Conservation (phyloP, 768 basidiomycete genomes). For the Paxillus ammoniavirescens region DNA sequence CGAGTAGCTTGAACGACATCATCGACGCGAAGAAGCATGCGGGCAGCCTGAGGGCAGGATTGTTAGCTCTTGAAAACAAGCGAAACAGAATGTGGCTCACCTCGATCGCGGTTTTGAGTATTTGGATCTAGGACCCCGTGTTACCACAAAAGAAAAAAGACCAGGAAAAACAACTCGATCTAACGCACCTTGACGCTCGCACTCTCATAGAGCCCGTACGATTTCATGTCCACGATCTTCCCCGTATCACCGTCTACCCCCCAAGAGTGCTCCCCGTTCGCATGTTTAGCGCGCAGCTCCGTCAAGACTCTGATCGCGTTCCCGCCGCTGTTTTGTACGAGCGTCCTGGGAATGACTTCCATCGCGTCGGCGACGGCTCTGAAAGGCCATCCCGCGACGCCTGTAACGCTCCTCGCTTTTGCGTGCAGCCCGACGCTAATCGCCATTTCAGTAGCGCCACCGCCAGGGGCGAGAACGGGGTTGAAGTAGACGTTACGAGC, state of each 20-base stretch:
- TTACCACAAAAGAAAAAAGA: background rate
- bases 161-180: background rate
- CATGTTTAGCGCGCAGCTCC: slow-evolving; percentile 94
- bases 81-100: slow-evolving; percentile 31
- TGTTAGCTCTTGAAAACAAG: background rate
- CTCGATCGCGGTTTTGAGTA: slow-evolving; percentile 95
- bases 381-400: slow-evolving; percentile 90
- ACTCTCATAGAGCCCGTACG: slow-evolving; percentile 90
- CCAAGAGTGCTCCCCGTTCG: slow-evolving; percentile 86
- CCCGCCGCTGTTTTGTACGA: slow-evolving; percentile 94
- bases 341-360: slow-evolving; percentile 94
- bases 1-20: slow-evolving; percentile 90
- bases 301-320: slow-evolving; percentile 93
- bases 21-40: slow-evolving; percentile 89
- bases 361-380: slow-evolving; percentile 93
- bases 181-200: slow-evolving; percentile 86
- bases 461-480: slow-evolving; percentile 90
- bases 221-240: slow-evolving; percentile 94
- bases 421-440: slow-evolving; percentile 84
- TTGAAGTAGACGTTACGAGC: slow-evolving; percentile 97
- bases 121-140: slow-evolving; percentile 68
- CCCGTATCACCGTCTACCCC: slow-evolving; percentile 97
- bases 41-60: slow-evolving; percentile 59
- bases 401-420: slow-evolving; percentile 76
- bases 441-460: slow-evolving; percentile 98